These are phyloP conservation scores for Camellia sinensis DNA, from an alignment of 148 eudicot genomes.

Conservation along the genomic window DNA sequence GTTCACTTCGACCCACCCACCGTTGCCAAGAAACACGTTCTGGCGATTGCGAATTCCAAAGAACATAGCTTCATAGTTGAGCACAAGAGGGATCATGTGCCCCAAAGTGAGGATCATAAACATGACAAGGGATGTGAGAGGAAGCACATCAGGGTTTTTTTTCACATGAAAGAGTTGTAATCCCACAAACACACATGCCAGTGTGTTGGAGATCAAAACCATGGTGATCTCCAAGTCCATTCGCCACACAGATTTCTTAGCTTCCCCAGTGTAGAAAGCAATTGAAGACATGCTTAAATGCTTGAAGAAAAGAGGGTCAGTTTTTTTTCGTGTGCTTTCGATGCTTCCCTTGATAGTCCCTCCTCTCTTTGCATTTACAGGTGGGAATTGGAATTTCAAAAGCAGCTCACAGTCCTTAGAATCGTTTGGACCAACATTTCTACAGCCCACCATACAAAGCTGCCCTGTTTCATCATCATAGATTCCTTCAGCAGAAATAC, in stretches of 20 bases:
- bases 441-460: conserved; percentile 27
- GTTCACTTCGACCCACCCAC: conserved; percentile 18
- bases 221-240: conserved; percentile 22
- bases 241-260: conserved; percentile 2
- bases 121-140: conserved; percentile 20
- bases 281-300: conserved; percentile 1
- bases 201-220: conserved; percentile 22
- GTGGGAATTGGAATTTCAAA: conserved; percentile 10
- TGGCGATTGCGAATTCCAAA: not conserved
- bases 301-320: conserved; percentile 19
- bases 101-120: conserved; percentile 23
- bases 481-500: conserved; percentile 24
- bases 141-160: conserved; percentile 10
- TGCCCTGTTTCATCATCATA: conserved; percentile 21
- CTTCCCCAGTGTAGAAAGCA: not conserved
- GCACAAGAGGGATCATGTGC: conserved; percentile 24
- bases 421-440: conserved; percentile 8
- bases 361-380: not conserved
- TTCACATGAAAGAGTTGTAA: conserved; percentile 16
- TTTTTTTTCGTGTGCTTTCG: conserved; percentile 2
- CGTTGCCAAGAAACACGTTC: not conserved
- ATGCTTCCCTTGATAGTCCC: conserved; percentile 19
- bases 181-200: conserved; percentile 12
- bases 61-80: conserved; percentile 20
- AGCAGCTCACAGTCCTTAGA: conserved; percentile 21